Evolutionary conservation across 1,284 basidiomycete species (phyloP).

Genomic region (Malassezia japonica): DNA sequence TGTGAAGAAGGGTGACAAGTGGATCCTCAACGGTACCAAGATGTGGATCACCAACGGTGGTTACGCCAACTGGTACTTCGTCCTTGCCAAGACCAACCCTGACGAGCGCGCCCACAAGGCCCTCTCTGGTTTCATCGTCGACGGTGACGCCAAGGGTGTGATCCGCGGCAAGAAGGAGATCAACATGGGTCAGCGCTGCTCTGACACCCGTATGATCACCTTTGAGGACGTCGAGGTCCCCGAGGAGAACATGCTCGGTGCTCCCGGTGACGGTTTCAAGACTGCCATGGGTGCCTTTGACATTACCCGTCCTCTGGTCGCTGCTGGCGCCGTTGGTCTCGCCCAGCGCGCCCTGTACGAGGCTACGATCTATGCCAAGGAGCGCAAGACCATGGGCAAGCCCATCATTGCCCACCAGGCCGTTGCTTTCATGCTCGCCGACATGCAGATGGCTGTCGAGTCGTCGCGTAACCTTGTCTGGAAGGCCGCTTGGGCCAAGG

Average conservation of each 20-base stretch:
- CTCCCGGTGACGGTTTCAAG: constrained; percentile 55
- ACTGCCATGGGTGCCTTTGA: constrained; percentile 56
- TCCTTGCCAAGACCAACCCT: constrained; percentile 54
- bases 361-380: constrained; percentile 54
- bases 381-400: constrained; percentile 55
- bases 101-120: constrained; percentile 51
- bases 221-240: constrained; percentile 54
- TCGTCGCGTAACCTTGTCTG: constrained; percentile 52
- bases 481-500: constrained; percentile 53
- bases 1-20: constrained; percentile 53
- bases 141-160: constrained; percentile 53
- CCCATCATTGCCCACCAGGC: constrained; percentile 56
- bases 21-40: constrained; percentile 52
- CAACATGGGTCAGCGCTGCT: constrained; percentile 57
- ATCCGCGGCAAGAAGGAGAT: constrained; percentile 53
- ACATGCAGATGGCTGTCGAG: constrained; percentile 55
- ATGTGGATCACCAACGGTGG: constrained; percentile 54
- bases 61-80: constrained; percentile 55
- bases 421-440: constrained; percentile 55
- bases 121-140: constrained; percentile 56
- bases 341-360: constrained; percentile 54
- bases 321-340: constrained; percentile 54
- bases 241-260: constrained; percentile 53
- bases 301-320: constrained; percentile 52
- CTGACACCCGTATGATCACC: constrained; percentile 55